Conservation (phyloP, 2,329 filamentous ascomycete genomes). For the Aspergillus sp. region DNA sequence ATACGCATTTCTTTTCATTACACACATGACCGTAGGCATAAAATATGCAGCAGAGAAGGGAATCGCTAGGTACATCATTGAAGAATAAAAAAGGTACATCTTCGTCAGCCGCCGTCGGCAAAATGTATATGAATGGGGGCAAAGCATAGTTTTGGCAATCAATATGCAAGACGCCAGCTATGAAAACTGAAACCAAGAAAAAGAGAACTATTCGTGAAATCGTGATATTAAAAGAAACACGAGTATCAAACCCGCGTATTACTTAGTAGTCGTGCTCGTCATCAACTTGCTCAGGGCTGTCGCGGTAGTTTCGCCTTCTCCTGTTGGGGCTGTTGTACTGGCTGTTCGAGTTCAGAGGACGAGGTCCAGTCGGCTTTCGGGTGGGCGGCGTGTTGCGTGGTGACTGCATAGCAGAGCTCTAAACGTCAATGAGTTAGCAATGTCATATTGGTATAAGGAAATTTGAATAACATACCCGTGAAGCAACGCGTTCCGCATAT, state of each 20-base stretch:
- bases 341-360: slow-evolving; percentile 43
- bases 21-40: background rate
- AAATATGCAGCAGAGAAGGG: slow-evolving; percentile 19
- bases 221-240: slow-evolving; percentile 17
- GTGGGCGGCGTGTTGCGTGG: slow-evolving; percentile 33
- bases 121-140: slow-evolving; percentile 2
- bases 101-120: slow-evolving; percentile 5
- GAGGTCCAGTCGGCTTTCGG: slow-evolving; percentile 50
- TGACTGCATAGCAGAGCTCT: slow-evolving; percentile 35
- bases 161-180: slow-evolving; percentile 20
- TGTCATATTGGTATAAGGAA: background rate
- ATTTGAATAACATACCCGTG: slow-evolving; percentile 32
- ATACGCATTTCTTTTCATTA: slow-evolving; percentile 2
- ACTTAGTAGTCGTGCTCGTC: slow-evolving; percentile 38
- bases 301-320: slow-evolving; percentile 40
- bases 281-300: slow-evolving; percentile 43
- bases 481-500: slow-evolving; percentile 43
- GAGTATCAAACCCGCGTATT: slow-evolving; percentile 15
- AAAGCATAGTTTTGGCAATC: slow-evolving; percentile 8
- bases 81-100: slow-evolving; percentile 12
- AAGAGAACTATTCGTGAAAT: slow-evolving; percentile 14
- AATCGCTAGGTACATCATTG: slow-evolving; percentile 21
- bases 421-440: slow-evolving; percentile 1
- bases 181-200: slow-evolving; percentile 10
- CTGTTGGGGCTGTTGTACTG: slow-evolving; percentile 38